phyloP scores from a whole-genome alignment of 768 basidiomycete species.

The Sporobolomyces roseus region DNA sequence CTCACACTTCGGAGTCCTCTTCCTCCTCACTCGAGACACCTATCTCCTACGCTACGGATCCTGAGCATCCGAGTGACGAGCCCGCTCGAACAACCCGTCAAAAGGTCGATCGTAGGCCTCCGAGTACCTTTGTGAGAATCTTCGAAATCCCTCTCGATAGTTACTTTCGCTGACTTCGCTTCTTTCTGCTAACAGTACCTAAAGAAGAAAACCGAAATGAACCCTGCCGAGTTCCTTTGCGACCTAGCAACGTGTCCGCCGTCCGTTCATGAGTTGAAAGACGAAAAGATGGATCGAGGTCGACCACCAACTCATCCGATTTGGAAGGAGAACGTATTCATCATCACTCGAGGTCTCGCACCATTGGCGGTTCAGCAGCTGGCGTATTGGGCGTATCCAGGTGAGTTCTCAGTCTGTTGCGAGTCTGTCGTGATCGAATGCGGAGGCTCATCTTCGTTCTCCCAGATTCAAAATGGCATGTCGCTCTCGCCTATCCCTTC shows the following conservation, averaged over 20 bases:
- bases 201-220: constrained; percentile 25
- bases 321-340: constrained; percentile 20
- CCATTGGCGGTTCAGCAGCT: constrained; percentile 20
- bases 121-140: constrained; percentile 17
- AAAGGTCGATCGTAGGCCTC: constrained; percentile 22
- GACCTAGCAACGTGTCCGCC: constrained; percentile 24
- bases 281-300: constrained; percentile 28
- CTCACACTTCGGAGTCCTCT: constrained; percentile 6
- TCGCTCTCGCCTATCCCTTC: constrained; percentile 14
- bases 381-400: constrained; percentile 12
- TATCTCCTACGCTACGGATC: constrained; percentile 27
- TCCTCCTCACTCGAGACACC: constrained; percentile 3
- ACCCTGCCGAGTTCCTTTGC: constrained; percentile 24
- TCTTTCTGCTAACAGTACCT: constrained; percentile 15
- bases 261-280: constrained; percentile 26
- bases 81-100: constrained; percentile 13
- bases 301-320: constrained; percentile 5
- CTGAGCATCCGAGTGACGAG: background rate
- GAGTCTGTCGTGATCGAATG: background rate
- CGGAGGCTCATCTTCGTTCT: background rate
- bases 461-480: constrained; percentile 20
- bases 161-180: background rate
- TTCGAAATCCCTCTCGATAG: background rate
- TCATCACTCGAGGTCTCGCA: constrained; percentile 6
- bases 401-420: background rate